Evolutionary conservation across 805 yeast genomes (phyloP), one percentile per base, ranked within the genome.

Genomic region (Wickerhamiella shivajii): DNA sequence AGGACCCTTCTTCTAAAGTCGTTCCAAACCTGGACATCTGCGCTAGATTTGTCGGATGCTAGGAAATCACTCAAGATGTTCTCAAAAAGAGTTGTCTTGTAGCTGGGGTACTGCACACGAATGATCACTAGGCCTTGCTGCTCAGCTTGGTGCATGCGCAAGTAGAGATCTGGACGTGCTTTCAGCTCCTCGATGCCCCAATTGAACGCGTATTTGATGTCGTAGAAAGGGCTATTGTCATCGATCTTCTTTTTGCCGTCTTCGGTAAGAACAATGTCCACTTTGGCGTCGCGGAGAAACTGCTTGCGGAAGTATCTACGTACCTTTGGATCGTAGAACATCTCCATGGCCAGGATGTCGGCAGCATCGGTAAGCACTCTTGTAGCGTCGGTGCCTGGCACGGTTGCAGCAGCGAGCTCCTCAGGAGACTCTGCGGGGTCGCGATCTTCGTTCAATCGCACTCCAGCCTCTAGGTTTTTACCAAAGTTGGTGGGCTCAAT

Each of bases 101-200:
- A 47, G 51, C 55, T 62, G 45, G 71, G 61, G 44, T 67, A 57
- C 60, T 69, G 54, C 23, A 85, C 67, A 27, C 76, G 68, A 15
- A 84, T 66, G 31, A 64, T 69, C 29, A 80, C 66, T 37, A 79
- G 66, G 20, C 93, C 92, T 42, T 71, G 64, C 5, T 72, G 55
- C 52, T 90, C 98, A 2, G 97, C 98, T 49, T 78, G 85, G 31
- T 85, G 57, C 93, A 90, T 90, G 48, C 92, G 69, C 47, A 90
- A 61, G 45, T 78, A 81, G 25, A 77, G 59, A 45, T 83, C 93
- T 1, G 98, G 97, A 36, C 71, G 64, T 24, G 61, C 61, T 5
- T 70, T 66, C 48, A 90, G 70, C 38, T 83, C 83, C n/a, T 67
- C 66, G 11, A 85, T 74, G 2, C 79, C 65, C 51, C 90, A 69